Conservation (phyloP, 352 stramenopile genomes). For the Phytophthora colocasiae region DNA sequence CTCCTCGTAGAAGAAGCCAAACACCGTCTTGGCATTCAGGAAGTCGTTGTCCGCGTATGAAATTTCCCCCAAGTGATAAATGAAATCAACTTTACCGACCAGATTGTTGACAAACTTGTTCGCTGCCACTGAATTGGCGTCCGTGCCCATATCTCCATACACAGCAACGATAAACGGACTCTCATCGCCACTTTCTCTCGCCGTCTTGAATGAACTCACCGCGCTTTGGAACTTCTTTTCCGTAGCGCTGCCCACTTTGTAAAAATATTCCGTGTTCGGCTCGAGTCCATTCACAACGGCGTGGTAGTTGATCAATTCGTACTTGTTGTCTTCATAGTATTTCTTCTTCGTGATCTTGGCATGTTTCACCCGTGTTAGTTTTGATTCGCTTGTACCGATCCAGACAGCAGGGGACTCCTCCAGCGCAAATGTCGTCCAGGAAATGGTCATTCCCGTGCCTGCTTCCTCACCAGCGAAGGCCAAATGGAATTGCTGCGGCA, state of each 20-base stretch:
- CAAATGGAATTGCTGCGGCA: neutral
- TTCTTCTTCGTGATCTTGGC: conserved; percentile 25
- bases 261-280: conserved; percentile 49
- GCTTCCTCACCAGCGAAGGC: neutral
- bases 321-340: conserved; percentile 55
- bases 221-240: neutral
- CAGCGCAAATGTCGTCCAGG: neutral
- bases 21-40: neutral
- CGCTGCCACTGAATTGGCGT: too few relatives aligned
- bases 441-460: neutral
- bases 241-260: conserved; percentile 21
- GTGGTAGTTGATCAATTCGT: conserved; percentile 58
- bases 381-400: conserved; percentile 26
- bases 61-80: neutral
- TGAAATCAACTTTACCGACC: neutral
- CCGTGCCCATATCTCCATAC: too few relatives aligned
- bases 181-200: too few relatives aligned
- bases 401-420: conserved; percentile 33
- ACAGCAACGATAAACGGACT: too few relatives aligned
- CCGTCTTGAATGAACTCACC: too few relatives aligned
- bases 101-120: too few relatives aligned
- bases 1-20: neutral
- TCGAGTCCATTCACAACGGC: conserved; percentile 43
- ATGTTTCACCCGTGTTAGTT: conserved; percentile 7
- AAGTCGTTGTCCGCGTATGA: neutral